Percentiles rank a stretch among this genome's conserved stretches.
These are phyloP conservation scores for Puccinellia tenuiflora DNA, from an alignment of 176 grass and related monocot species.

Conservation along the genomic window DNA sequence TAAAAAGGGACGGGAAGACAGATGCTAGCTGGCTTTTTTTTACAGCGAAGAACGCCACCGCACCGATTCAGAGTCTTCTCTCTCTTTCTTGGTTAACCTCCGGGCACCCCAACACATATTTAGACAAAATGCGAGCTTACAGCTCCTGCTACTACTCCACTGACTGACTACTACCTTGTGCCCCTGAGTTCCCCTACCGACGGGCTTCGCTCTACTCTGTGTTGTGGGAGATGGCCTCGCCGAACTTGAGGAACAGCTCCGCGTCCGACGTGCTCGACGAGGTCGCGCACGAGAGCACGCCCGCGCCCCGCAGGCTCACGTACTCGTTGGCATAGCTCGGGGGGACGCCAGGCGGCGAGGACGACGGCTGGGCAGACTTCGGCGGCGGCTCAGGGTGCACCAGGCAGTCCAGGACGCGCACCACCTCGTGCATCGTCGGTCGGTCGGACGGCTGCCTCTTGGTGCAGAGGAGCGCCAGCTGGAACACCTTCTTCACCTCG, in stretches of 20 bases:
- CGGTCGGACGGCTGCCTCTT: slow-evolving; percentile 77
- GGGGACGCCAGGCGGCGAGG: no score
- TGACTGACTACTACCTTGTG: background rate
- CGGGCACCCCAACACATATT: background rate
- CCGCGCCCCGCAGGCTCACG: slow-evolving; percentile 56
- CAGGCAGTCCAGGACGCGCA: slow-evolving; percentile 72
- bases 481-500: slow-evolving; percentile 88
- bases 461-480: slow-evolving; percentile 82
- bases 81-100: slow-evolving; percentile 15
- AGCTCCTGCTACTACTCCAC: background rate
- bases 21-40: slow-evolving; percentile 30
- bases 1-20: no score
- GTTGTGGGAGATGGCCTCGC: slow-evolving; percentile 86
- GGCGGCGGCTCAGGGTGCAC: slow-evolving; percentile 36
- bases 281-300: slow-evolving; percentile 39
- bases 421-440: slow-evolving; percentile 94
- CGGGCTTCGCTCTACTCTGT: slow-evolving; percentile 35
- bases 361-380: slow-evolving; percentile 21
- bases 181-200: background rate
- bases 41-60: slow-evolving; percentile 43
- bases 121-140: slow-evolving; percentile 30
- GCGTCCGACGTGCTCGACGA: slow-evolving; percentile 74
- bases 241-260: slow-evolving; percentile 93
- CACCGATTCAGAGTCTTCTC: background rate
- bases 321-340: slow-evolving; percentile 80